A percentile compares a stretch with the other conserved stretches of the same genome.
Conservation (phyloP, 306 rosid genomes). For the Cicer yamashitae region DNA sequence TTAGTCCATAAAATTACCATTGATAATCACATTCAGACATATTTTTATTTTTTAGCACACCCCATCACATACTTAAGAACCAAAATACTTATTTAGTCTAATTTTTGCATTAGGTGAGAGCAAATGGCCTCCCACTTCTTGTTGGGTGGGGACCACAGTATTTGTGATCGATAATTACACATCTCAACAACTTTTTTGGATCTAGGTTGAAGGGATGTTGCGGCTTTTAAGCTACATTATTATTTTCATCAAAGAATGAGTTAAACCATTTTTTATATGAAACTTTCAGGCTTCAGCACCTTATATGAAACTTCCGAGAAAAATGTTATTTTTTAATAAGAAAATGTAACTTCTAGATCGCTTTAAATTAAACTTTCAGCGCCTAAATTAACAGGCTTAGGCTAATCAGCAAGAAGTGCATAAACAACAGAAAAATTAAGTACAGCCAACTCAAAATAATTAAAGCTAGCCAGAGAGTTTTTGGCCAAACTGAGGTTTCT, state of each 20-base stretch:
- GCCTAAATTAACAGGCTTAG: neutral
- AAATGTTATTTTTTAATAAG: neutral
- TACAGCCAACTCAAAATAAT: neutral
- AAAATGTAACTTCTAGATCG: neutral
- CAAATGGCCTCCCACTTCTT: neutral
- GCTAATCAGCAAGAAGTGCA: neutral
- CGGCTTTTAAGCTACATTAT: conserved; percentile 16
- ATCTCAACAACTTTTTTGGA: conserved; percentile 22
- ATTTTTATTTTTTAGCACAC: too few species aligned
- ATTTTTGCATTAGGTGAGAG: conserved; percentile 35
- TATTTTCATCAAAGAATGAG: neutral
- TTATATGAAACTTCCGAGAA: too few species aligned
- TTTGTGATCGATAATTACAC: conserved; percentile 25
- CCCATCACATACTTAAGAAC: too few species aligned
- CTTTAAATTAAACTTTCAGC: neutral
- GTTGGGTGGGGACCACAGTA: neutral
- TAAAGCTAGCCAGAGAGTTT: neutral
- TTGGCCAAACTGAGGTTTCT: neutral
- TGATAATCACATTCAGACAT: too few species aligned
- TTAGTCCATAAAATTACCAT: too few species aligned
- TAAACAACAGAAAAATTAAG: neutral
- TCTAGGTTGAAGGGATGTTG: neutral
- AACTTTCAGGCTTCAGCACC: too few species aligned
- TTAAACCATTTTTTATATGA: too few species aligned
- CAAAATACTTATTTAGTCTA: too few species aligned